Base-by-base conservation (phyloP, 306 rosid species). In the Datisca glomerata region DNA sequence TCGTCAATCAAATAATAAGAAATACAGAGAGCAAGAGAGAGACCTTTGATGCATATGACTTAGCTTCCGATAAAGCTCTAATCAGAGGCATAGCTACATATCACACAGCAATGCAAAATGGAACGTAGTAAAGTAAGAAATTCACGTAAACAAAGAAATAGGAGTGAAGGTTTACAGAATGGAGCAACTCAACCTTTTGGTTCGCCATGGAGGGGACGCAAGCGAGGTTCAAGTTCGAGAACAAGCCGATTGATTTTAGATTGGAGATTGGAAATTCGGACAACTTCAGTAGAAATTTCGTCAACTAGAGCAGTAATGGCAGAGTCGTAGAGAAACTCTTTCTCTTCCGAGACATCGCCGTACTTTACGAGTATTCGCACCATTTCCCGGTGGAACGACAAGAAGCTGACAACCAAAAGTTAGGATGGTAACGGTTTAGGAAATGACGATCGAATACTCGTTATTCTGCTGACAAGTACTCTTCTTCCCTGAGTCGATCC, bases 41-140 rank as follows among this genome's bases (percentile, higher is more conserved):
- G 8, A 60, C 65, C 52, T 50, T 25, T 5, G 52, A 60, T 12
- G 52, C 12, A 20, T 50, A 60, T 8, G 58, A 50, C 27, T 59
- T 50, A 3, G 53, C 53, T 60, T 60, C 52, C 6, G 46, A 50
- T 18, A 59, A 22, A 50, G 65, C 65, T 49, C 65, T 59, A 16
- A 24, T 18, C 5, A 59, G 41, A 42, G 45, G 21, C 46, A 32
- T 21, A 18, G 52, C 58, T 59, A 24, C 52, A 49, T 41, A 31
- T 28, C 22, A 21, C 43, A 16, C n/a, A n/a, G 14, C 24, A 24
- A 41, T 18, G 21, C 6, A 25, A 43, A 24, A 8, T 7, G 12
- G 28, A 1, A 38, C 3, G 12, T 14, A n/a, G 14, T 11, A 18
- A 18, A 24, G 40, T 4, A 22, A 43, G 13, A 12, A 5, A 3